These are phyloP conservation scores for Geotrichum siamense DNA, from an alignment of 1,139 yeast genomes.

Conservation along the genomic window DNA sequence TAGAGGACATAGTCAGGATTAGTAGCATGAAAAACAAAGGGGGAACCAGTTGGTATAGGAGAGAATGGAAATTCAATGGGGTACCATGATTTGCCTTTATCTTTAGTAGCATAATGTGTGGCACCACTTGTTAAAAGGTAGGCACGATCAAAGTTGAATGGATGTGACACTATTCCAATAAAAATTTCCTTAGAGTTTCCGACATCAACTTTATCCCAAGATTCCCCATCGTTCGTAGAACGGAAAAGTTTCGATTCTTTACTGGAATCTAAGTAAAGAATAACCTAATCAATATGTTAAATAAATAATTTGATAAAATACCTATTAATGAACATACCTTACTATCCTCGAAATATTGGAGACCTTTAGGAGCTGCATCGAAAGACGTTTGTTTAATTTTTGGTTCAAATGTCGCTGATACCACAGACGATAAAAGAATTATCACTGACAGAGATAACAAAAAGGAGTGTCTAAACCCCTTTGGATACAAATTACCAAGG, in stretches of 20 bases:
- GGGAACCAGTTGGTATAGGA: conserved; percentile 24
- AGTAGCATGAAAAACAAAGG: conserved; percentile 39
- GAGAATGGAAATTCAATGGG: conserved; percentile 34
- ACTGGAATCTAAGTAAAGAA: conserved; percentile 39
- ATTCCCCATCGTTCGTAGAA: conserved; percentile 53
- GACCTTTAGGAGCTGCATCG: conserved; percentile 19
- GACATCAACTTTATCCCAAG: conserved; percentile 42
- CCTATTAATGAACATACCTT: conserved; percentile 17
- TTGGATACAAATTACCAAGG: too few relatives aligned
- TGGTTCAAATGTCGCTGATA: conserved; percentile 11
- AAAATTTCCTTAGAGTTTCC: conserved; percentile 31
- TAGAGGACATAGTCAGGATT: conserved; percentile 41
- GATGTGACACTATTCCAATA: conserved; percentile 40
- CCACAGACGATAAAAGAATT: conserved; percentile 1
- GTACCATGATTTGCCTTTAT: conserved; percentile 55
- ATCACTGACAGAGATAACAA: conserved; percentile 3
- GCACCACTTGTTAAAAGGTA: conserved; percentile 41
- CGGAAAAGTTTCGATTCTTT: conserved; percentile 31
- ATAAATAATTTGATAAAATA: neutral
- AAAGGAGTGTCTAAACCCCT: neutral
- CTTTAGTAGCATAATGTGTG: conserved; percentile 47
- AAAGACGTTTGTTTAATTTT: conserved; percentile 14
- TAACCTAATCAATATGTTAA: conserved; percentile 18
- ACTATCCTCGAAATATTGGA: conserved; percentile 23
- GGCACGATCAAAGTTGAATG: conserved; percentile 44